Percentiles rank a stretch among this genome's conserved stretches.
These are phyloP conservation scores for Heliamphora pulchella DNA, from an alignment of 179 eudicot genomes.

Conservation along the genomic window DNA sequence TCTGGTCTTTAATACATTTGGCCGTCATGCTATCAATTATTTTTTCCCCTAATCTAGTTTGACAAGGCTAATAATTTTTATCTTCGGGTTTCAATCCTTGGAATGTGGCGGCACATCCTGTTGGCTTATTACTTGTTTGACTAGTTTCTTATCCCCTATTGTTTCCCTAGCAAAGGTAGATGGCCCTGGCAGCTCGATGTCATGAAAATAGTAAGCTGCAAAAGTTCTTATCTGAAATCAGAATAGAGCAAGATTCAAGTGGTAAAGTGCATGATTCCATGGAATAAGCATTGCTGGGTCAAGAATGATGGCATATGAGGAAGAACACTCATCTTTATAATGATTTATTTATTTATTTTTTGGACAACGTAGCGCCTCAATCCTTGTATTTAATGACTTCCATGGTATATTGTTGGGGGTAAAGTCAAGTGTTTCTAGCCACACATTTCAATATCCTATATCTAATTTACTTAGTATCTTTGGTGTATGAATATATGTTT, in stretches of 20 bases:
- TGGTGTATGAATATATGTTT: not conserved
- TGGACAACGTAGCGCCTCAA: too few relatives aligned
- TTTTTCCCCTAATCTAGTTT: not conserved
- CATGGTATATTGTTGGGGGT: not conserved
- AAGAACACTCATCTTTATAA: not conserved
- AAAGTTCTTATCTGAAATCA: not conserved
- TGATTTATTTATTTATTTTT: not conserved
- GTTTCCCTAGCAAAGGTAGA: not conserved
- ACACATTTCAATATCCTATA: too few relatives aligned
- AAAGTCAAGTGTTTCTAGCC: not conserved
- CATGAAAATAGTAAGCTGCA: constrained; percentile 2
- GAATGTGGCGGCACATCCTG: not conserved
- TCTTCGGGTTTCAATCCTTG: not conserved
- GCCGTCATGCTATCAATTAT: not conserved
- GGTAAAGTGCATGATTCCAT: not conserved
- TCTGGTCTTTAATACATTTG: not conserved
- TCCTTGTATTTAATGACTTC: not conserved
- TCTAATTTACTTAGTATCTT: not conserved
- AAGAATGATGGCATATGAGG: constrained; percentile 4
- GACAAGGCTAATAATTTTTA: not conserved
- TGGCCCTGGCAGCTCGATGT: not conserved
- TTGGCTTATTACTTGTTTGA: constrained; percentile 3
- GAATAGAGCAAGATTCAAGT: not conserved
- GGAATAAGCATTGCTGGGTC: not conserved
- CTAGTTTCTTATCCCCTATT: constrained; percentile 1